phyloP scores from a whole-genome alignment of 1,139 yeast species.

The Lodderomyces orthopsilosis region DNA sequence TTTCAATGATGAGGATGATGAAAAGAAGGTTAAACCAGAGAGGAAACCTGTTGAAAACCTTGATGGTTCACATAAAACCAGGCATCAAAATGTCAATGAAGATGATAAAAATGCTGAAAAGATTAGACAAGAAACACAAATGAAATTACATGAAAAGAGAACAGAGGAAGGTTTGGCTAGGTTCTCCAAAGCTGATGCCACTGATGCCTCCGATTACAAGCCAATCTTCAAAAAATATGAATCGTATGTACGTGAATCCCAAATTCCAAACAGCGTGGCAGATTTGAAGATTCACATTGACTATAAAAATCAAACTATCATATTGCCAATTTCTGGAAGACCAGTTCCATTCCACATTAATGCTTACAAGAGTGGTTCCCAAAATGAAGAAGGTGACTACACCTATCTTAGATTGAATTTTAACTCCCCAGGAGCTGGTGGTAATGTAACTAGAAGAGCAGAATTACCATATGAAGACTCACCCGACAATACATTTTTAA shows the following conservation, averaged over 20 bases:
- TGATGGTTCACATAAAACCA: constrained; percentile 59
- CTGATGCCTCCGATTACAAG: constrained; percentile 60
- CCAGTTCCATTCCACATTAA: constrained; percentile 98
- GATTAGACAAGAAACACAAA: constrained; percentile 80
- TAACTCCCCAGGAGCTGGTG: constrained; percentile 89
- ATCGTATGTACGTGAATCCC: constrained; percentile 89
- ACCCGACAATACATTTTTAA: constrained; percentile 79
- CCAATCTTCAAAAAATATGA: constrained; percentile 88
- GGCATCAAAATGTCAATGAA: constrained; percentile 70
- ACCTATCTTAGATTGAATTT: constrained; percentile 88
- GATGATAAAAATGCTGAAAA: constrained; percentile 76
- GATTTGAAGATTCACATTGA: constrained; percentile 89
- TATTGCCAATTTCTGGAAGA: constrained; percentile 89
- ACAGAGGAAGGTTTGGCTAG: constrained; percentile 82
- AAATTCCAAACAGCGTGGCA: constrained; percentile 78
- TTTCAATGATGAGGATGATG: constrained; percentile 64
- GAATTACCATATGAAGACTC: constrained; percentile 91
- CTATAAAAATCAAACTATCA: constrained; percentile 80
- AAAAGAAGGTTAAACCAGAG: constrained; percentile 15
- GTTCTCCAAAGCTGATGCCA: constrained; percentile 73
- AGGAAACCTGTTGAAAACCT: constrained; percentile 53
- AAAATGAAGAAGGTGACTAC: constrained; percentile 94
- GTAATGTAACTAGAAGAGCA: constrained; percentile 62
- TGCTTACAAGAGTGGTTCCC: constrained; percentile 90
- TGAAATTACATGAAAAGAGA: constrained; percentile 76